Conservation (phyloP, 345 rosid species). For the Salix brachista region DNA sequence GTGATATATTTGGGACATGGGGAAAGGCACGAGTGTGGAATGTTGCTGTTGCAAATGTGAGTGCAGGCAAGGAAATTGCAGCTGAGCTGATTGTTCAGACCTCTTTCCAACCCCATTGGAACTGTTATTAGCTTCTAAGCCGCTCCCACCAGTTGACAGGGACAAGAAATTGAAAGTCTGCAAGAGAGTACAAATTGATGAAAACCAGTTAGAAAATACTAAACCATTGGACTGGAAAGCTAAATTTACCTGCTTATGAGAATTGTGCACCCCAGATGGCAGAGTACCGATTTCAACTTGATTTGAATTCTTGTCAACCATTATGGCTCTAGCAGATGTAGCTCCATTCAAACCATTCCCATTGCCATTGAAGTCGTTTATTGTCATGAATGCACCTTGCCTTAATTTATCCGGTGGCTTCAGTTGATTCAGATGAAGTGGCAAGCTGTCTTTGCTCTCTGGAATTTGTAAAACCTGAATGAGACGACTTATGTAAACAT, state of each 20-base stretch:
- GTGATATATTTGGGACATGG: constrained; percentile 25
- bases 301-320: constrained; percentile 17
- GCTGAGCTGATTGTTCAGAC: constrained; percentile 23
- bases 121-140: constrained; percentile 22
- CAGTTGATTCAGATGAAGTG: constrained; percentile 21
- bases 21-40: constrained; percentile 25
- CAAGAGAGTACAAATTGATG: constrained; percentile 12
- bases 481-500: constrained; percentile 60
- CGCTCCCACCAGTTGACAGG: constrained; percentile 37
- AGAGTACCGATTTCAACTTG: constrained; percentile 27
- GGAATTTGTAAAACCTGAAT: constrained; percentile 39
- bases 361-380: constrained; percentile 17
- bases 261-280: constrained; percentile 20
- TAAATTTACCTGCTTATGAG: constrained; percentile 46
- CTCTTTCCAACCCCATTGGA: constrained; percentile 24
- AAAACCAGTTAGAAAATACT: constrained; percentile 11
- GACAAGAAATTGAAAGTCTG: constrained; percentile 70
- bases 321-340: constrained; percentile 1
- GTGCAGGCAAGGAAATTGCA: constrained; percentile 37
- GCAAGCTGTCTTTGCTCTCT: constrained; percentile 33
- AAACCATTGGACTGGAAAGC: constrained; percentile 1
- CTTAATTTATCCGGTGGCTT: constrained; percentile 33
- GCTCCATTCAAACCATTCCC: constrained; percentile 25
- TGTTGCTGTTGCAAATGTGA: constrained; percentile 36
- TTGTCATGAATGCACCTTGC: constrained; percentile 23